Evolutionary conservation across 768 basidiomycete species (phyloP).

Genomic region (Lactarius evosmus): DNA sequence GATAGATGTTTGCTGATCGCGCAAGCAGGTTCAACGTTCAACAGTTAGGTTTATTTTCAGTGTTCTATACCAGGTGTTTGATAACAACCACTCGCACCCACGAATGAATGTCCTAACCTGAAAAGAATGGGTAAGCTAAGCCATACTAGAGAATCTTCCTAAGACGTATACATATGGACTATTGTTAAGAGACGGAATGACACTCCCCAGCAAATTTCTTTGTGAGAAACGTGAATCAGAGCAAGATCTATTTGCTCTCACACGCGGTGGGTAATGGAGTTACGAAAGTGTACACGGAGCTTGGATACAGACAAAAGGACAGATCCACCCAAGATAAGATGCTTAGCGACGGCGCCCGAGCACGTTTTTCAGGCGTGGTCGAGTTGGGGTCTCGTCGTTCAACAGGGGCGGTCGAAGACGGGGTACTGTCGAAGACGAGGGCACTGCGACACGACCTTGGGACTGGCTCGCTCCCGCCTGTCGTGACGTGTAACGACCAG

Average conservation of each 20-base stretch:
- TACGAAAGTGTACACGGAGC: conserved; percentile 1
- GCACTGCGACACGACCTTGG: conserved; percentile 7
- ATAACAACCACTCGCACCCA: not conserved
- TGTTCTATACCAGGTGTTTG: not conserved
- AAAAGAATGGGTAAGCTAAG: conserved; percentile 9
- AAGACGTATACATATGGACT: conserved; percentile 2
- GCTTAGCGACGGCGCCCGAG: conserved; percentile 47
- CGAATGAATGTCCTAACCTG: conserved; percentile 5
- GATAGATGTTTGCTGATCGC: not conserved
- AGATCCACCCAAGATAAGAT: not conserved
- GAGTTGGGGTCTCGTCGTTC: conserved; percentile 58
- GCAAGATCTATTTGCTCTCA: conserved; percentile 20
- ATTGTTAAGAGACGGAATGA: conserved; percentile 1
- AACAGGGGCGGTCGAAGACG: conserved; percentile 39
- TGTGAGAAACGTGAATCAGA: conserved; percentile 8
- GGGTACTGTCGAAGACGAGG: conserved; percentile 31
- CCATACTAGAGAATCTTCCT: conserved; percentile 10
- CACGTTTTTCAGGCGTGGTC: conserved; percentile 50
- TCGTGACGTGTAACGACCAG: conserved; percentile 8
- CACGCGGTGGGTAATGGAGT: conserved; percentile 1
- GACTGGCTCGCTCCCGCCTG: conserved; percentile 20
- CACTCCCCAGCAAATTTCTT: not conserved
- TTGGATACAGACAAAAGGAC: not conserved
- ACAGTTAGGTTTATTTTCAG: not conserved
- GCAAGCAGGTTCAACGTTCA: not conserved